Base-by-base conservation (phyloP, 345 rosid genomes). In the Eucalyptus regnans region DNA sequence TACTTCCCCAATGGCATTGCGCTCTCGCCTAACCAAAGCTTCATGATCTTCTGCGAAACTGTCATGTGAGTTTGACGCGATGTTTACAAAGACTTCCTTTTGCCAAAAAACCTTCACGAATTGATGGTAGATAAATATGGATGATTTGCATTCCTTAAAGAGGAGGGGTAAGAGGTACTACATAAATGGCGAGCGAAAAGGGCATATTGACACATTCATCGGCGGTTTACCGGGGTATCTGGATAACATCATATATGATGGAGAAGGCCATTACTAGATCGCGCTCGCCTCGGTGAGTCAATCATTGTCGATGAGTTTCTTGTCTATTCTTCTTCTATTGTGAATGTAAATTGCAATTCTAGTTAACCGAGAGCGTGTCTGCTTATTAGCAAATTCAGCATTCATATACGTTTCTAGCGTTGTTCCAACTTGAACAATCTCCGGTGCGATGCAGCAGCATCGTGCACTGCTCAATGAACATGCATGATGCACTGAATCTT, bases 1-100 rank as follows among this genome's bases (percentile, higher is more conserved):
- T 94, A 96, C 91, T 96, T 96, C 8, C 93, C 99, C 9, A 97
- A 97, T 86, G 99, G 99, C 46, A 84, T 97, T 33, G 92, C 94
- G 2, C 41, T 97, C 68, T 96, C 98, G 22, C 97, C 97, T 0
- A 91, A 91, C 87, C 98, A 95, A 89, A 89, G 93, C 7, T 93
- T 76, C 87, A 90, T 92, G 20, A 68, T 96, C 89, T 96, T 94
- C 91, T 96, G 97, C 18, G 98, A 96, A 88, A 92, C 95, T 43
- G 3, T 90, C 23, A 89, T 95, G 99, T 97, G 71, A 64, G 71
- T 64, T 64, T 18, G 1, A 90, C 48, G 94, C n/a, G 4, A 16
- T 46, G 20, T 31, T 80, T 37, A 25, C 87, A 3, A 94, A 88
- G 93, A 97, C 91, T 96, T 85, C 87, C 87, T 94, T 95, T 89